These are phyloP conservation scores for Stephania yunnanensis DNA, from an alignment of 164 flowering plant genomes.

Conservation along the genomic window DNA sequence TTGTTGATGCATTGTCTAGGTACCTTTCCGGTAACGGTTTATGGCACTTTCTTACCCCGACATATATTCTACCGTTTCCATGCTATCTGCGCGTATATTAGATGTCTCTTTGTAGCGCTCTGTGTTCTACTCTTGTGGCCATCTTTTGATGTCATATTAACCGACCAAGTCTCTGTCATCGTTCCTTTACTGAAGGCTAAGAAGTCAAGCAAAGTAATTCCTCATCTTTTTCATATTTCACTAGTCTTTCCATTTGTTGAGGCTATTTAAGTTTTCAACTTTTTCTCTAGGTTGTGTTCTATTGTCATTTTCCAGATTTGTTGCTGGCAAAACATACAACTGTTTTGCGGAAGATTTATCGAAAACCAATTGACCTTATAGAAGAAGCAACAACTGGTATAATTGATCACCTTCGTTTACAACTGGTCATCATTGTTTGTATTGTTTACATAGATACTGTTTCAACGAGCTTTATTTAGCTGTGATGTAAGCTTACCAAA, in stretches of 20 bases:
- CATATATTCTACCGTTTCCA: conserved; percentile 86
- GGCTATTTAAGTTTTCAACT: background rate
- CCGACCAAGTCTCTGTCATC: conserved; percentile 88
- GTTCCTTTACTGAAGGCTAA: conserved; percentile 71
- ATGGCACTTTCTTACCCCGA: conserved; percentile 82
- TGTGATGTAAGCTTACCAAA: no score
- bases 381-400: conserved; percentile 89
- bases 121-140: conserved; percentile 70
- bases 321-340: conserved; percentile 81
- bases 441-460: no score
- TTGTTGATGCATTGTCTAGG: no score
- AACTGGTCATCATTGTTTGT: no score
- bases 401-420: background rate
- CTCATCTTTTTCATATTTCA: background rate
- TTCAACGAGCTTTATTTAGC: no score
- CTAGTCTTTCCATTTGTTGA: background rate
- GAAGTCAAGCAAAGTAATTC: conserved; percentile 60
- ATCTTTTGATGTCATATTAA: conserved; percentile 72
- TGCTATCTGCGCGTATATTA: conserved; percentile 84
- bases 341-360: conserved; percentile 16
- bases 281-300: conserved; percentile 71
- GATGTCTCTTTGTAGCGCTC: conserved; percentile 85
- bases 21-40: conserved; percentile 8
- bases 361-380: conserved; percentile 33
- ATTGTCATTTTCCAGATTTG: conserved; percentile 93